Base-by-base conservation (phyloP, 2,329 filamentous ascomycete genomes). In the Xylariaceae sp. region DNA sequence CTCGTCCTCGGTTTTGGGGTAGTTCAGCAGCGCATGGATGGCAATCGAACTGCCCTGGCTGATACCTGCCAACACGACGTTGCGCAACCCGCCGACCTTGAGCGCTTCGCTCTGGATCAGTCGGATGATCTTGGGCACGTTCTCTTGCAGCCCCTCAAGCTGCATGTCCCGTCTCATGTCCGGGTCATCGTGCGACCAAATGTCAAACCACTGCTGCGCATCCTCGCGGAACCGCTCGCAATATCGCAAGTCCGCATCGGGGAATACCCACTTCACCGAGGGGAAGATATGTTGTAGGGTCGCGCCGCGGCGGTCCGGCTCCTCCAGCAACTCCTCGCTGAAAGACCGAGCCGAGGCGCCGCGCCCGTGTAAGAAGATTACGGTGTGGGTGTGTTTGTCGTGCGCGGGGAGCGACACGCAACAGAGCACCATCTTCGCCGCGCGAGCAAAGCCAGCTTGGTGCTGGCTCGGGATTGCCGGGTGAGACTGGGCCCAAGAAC, bases 181-280 rank as follows among this genome's bases (percentile, higher is more conserved):
- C 7, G 69, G 66, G 39, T 69, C 52, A 13, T 54, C 45, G 0
- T 64, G 54, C 37, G 68, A 66, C 60, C 63, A 71, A 16, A 74
- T 63, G 47, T 78, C 72, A 52, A 76, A 78, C 74, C 73, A 78
- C 49, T 74, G 69, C 22, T 26, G 22, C 6, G 22, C 42, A 7
- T 53, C 45, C 12, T 60, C 52, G 32, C 52, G 43, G 33, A 52
- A 39, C 37, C 49, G 38, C 39, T 62, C 59, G 36, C 55, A 48
- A 37, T 56, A 37, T 34, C 56, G 51, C 29, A 55, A 17, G 4
- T 63, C 64, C 2, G 71, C 68, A 39, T 65, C 62, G 9, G 72
- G 71, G 40, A 76, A 76, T 6, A 76, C 69, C 67, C 70, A 76
- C 40, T 67, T 64, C 50, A 74, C 63, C 4, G 64, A 63, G 4